These are phyloP conservation scores for Berberis thunbergii DNA, from an alignment of 164 flowering plant species.

Conservation along the genomic window DNA sequence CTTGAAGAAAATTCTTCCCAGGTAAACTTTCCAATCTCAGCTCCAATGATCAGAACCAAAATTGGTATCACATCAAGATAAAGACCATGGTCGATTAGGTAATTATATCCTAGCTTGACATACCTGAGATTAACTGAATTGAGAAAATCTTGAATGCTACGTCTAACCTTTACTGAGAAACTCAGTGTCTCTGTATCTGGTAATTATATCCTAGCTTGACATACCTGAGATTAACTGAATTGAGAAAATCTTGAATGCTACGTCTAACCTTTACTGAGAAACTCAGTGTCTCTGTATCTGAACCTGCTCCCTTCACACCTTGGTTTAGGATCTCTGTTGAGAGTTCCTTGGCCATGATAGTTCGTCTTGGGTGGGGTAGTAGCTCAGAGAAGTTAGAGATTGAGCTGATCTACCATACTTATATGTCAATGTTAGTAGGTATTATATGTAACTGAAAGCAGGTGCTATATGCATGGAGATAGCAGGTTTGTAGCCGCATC, in stretches of 20 bases:
- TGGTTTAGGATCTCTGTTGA: conserved; percentile 42
- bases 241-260: conserved; percentile 45
- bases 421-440: too few species aligned
- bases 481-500: conserved; percentile 20
- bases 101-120: conserved; percentile 52
- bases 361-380: not conserved
- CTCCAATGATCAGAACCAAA: conserved; percentile 17
- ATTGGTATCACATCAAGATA: conserved; percentile 25
- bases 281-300: conserved; percentile 33
- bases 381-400: not conserved
- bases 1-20: conserved; percentile 15
- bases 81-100: conserved; percentile 32
- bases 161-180: conserved; percentile 46
- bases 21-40: conserved; percentile 23
- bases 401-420: too few species aligned
- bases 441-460: conserved; percentile 11
- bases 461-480: conserved; percentile 16
- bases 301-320: conserved; percentile 38
- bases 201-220: conserved; percentile 56
- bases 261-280: conserved; percentile 48
- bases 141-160: conserved; percentile 46
- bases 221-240: conserved; percentile 53
- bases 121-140: conserved; percentile 54
- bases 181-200: conserved; percentile 37
- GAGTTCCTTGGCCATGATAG: conserved; percentile 23